phyloP scores from a whole-genome alignment of 2,329 filamentous ascomycete genomes.

The Sporothrix curviconia region DNA sequence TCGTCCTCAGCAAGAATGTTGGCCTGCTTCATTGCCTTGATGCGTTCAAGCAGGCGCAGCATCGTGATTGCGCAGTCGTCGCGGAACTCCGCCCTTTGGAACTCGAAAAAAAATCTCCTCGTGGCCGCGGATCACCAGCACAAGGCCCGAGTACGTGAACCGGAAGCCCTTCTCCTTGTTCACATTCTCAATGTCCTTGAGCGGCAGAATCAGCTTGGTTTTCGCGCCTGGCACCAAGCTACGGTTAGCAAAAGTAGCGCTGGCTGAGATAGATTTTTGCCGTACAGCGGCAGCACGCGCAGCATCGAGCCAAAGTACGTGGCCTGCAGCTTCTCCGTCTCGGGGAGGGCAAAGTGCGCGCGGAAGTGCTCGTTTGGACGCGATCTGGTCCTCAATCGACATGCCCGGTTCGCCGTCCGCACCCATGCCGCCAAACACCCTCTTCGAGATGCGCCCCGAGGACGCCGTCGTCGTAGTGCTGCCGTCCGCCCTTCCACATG shows the following conservation, averaged over 20 bases:
- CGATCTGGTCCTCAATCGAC: conserved; percentile 56
- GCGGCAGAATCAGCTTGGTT: conserved; percentile 84
- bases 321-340: conserved; percentile 74
- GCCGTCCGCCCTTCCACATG: conserved; percentile 89
- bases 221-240: conserved; percentile 82
- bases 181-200: conserved; percentile 87
- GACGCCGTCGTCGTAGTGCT: conserved; percentile 68
- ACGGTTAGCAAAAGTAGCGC: conserved; percentile 82
- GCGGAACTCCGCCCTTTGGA: conserved; percentile 65
- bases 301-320: conserved; percentile 92
- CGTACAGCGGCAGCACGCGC: conserved; percentile 83
- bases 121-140: conserved; percentile 86
- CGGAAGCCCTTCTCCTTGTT: conserved; percentile 94
- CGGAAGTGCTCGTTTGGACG: conserved; percentile 77
- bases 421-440: conserved; percentile 33
- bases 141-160: conserved; percentile 82
- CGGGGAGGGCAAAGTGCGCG: conserved; percentile 81
- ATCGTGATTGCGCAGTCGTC: conserved; percentile 86
- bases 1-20: conserved; percentile 62
- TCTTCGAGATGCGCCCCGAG: conserved; percentile 43
- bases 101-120: conserved; percentile 98
- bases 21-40: conserved; percentile 64
- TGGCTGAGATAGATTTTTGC: conserved; percentile 94
- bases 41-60: conserved; percentile 67
- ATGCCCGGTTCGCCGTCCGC: conserved; percentile 34